Evolutionary conservation across 1,284 basidiomycete genomes (phyloP).

Genomic region (Naganishia albida): DNA sequence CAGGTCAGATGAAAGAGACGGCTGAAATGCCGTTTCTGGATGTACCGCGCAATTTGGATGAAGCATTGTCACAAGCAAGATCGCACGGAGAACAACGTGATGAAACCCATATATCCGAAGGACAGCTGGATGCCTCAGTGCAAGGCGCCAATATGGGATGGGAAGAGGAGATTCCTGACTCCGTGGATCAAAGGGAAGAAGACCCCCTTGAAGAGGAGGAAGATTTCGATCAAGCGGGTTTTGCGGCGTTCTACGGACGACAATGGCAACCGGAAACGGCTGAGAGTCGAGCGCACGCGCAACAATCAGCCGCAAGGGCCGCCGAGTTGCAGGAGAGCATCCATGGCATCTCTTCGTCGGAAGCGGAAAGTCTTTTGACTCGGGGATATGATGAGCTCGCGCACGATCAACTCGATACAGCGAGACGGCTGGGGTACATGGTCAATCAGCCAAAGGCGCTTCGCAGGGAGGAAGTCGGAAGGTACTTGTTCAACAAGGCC

Average conservation of each 20-base stretch:
- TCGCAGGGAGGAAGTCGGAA: conserved; percentile 40
- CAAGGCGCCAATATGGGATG: conserved; percentile 11
- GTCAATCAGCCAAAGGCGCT: conserved; percentile 58
- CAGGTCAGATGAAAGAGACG: neutral
- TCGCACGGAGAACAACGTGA: no score
- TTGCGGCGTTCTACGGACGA: conserved; percentile 32
- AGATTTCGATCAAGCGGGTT: conserved; percentile 29
- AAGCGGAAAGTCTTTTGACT: conserved; percentile 17
- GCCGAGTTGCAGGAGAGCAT: conserved; percentile 7
- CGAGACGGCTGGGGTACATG: conserved; percentile 26
- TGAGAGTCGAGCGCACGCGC: neutral
- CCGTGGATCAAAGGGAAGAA: neutral
- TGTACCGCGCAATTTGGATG: conserved; percentile 18
- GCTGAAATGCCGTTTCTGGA: conserved; percentile 1
- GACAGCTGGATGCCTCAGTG: neutral
- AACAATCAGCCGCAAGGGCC: neutral
- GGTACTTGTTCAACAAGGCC: conserved; percentile 75
- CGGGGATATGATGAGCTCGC: conserved; percentile 12
- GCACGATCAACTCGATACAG: conserved; percentile 16
- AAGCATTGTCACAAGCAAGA: conserved; percentile 17
- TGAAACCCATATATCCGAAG: neutral
- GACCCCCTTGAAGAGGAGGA: conserved; percentile 18
- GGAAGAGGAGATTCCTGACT: conserved; percentile 21
- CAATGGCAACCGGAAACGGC: conserved; percentile 23
- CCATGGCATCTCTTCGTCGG: conserved; percentile 13